Evolutionary conservation across 169 alveolate genomes (phyloP), one percentile per base, ranked within the genome.

Genomic region (Sarcocystis neurona): DNA sequence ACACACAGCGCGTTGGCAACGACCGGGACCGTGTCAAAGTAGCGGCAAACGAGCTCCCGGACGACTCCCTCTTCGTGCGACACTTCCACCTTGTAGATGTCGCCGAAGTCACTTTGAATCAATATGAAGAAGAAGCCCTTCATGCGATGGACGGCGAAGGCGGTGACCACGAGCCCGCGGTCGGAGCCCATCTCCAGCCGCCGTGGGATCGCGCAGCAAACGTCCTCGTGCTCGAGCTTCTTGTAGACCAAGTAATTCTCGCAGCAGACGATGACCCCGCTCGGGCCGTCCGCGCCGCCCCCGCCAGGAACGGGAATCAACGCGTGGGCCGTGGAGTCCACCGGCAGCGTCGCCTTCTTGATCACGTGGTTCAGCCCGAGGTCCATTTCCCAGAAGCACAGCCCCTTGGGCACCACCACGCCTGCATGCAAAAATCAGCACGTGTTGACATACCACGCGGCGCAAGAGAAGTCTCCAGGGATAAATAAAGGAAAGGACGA

Each of bases 371-470:
- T 99, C 88, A 98, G 95, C 10, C 99, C 99, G 60, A 99, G 94
- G 94, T 99, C 99, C 98, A 99, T 97, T 95, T 99, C 99, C 97
- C 99, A 99, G 85, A 97, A 94, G 23, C 97, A 95, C 47, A 99
- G 92, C 20, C 82, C 82, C 82, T 72, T 72, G 34, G 82, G 82
- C 30, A 72, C 82, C 4, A 39, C 32, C 56, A 72, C 82, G 56
- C 53, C 53, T 37, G 82, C 53, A 27, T 53, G 43, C 2, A 43
- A 30, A 0, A 23, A 27, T 37, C 39, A 79, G 75, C 18, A 60
- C 0, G 32, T 12, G 79, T 18, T 34, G 46, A 18, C 41, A 70
- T 34, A 18, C 20, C 10, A 77, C 6, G 27, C 1, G 80, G 4
- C 27, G 80, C 46, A 34, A 34, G 20, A 34, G 34, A 34, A 60